These are phyloP conservation scores for Stevia rebaudiana DNA, from an alignment of 140 eudicot species.

Conservation along the genomic window DNA sequence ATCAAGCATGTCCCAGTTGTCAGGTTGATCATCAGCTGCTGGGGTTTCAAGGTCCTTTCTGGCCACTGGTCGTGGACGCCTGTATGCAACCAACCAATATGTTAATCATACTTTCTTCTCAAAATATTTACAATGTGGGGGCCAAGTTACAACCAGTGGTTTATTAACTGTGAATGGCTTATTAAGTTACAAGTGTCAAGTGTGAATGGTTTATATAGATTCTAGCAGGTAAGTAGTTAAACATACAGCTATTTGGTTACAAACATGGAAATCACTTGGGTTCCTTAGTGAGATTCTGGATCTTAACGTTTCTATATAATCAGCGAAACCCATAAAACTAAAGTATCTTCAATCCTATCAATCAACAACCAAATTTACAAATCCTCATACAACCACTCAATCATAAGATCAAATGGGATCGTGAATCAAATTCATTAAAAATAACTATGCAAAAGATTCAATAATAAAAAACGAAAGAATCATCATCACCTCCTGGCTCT, in stretches of 20 bases:
- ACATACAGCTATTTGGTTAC: not conserved
- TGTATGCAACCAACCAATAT: not conserved
- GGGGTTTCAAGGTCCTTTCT: slow-evolving; percentile 27
- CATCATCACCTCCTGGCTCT: slow-evolving; percentile 27
- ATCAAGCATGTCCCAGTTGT: slow-evolving; percentile 50
- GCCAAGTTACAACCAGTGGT: too few relatives aligned
- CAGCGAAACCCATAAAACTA: not conserved
- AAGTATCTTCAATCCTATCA: not conserved
- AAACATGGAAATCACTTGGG: too few relatives aligned
- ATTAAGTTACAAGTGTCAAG: too few relatives aligned
- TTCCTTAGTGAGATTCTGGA: not conserved
- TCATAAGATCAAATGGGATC: not conserved
- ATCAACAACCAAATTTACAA: not conserved
- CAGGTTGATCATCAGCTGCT: slow-evolving; percentile 29
- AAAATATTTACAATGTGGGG: not conserved
- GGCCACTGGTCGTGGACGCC: slow-evolving; percentile 26
- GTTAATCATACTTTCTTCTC: not conserved
- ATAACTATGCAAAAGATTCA: not conserved
- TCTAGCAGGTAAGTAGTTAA: not conserved
- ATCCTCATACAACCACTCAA: too few relatives aligned
- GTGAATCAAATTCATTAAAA: not conserved
- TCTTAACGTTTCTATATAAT: not conserved
- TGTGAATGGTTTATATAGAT: too few relatives aligned
- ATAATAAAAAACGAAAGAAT: not conserved
- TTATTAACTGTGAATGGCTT: too few relatives aligned